Conservation (phyloP, 768 basidiomycete genomes). For the Hericium erinaceus region DNA sequence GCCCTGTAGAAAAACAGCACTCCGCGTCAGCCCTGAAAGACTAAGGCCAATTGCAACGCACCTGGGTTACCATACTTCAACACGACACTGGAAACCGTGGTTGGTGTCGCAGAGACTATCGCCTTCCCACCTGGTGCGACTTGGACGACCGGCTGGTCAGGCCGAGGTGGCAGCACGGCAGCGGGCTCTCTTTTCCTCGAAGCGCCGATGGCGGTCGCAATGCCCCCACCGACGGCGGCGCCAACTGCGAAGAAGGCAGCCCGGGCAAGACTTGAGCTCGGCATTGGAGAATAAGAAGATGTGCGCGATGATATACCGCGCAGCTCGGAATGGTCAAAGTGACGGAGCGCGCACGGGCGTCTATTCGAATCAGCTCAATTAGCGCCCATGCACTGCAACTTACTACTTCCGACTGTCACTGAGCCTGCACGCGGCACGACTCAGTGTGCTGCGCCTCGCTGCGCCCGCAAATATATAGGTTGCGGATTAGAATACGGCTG, state of each 20-base stretch:
- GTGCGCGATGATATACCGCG: too few relatives aligned
- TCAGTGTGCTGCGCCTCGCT: too few relatives aligned
- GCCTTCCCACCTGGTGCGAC: conserved; percentile 39
- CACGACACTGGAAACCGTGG: conserved; percentile 22
- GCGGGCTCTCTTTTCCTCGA: conserved; percentile 18
- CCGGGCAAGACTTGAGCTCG: conserved; percentile 42
- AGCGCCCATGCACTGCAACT: too few relatives aligned
- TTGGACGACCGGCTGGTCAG: conserved; percentile 26
- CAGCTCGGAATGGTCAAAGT: too few relatives aligned
- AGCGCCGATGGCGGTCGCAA: conserved; percentile 41
- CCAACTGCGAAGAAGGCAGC: conserved; percentile 78
- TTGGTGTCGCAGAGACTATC: conserved; percentile 29
- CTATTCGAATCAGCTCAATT: too few relatives aligned
- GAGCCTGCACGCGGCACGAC: too few relatives aligned
- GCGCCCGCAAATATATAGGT: too few relatives aligned
- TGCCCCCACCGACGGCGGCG: conserved; percentile 70
- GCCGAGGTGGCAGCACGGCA: conserved; percentile 10
- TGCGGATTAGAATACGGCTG: too few relatives aligned
- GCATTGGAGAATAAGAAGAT: conserved; percentile 22
- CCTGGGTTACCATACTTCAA: conserved; percentile 82
- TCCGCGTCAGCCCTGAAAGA: too few relatives aligned
- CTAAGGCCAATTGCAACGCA: conserved; percentile 22
- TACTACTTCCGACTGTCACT: too few relatives aligned
- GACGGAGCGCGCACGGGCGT: too few relatives aligned
- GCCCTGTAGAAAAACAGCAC: conserved; percentile 42